Base-by-base conservation (phyloP, 1,139 yeast species). In the Nematodospora anomalae region DNA sequence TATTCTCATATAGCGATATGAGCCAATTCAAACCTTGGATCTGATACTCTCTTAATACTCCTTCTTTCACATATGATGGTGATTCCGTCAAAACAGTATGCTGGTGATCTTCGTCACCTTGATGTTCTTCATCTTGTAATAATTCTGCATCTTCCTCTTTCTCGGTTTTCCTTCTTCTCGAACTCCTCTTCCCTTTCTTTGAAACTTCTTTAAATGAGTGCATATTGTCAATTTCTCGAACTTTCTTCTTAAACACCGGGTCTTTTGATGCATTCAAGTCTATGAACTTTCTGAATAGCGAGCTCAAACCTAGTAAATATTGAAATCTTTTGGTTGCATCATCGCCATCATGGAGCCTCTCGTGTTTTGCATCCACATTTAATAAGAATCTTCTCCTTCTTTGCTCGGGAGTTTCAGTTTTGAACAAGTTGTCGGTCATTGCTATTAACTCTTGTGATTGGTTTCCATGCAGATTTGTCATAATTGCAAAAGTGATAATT, bases 71-170 rank as follows among this genome's bases (percentile, higher is more conserved):
- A 45, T 73, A 92, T 9, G 77, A 63, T 0, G 98, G 98, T 1
- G 94, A 80, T 49, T 86, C 92, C 0, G 92, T 81, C 45, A 88
- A 70, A 6, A 83, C 77, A 1, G 85, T 79, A 3, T 76, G 64
- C 25, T 74, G 78, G 28, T 55, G 50, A 20, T 63, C 70, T 30
- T 63, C 82, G 36, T 76, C 82, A 32, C 53, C 62, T 37, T 62
- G 58, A 33, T 67, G 68, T 41, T 80, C 92, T 53, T 87, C 96
- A 35, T 83, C 95, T 46, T 76, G 75, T 50, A 90, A 67, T 40
- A 88, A 67, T 58, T 88, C 96, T 1, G 88, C 95, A 57, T 88
- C 97, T 57, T 90, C 97, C 53, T 90, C 96, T 58, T 85, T 83
- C 58, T 87, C 95, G 0, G 94, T 82, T 55, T 86, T 86, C 42